Base-by-base conservation (phyloP, 306 rosid genomes). In the Prunus dulcis region DNA sequence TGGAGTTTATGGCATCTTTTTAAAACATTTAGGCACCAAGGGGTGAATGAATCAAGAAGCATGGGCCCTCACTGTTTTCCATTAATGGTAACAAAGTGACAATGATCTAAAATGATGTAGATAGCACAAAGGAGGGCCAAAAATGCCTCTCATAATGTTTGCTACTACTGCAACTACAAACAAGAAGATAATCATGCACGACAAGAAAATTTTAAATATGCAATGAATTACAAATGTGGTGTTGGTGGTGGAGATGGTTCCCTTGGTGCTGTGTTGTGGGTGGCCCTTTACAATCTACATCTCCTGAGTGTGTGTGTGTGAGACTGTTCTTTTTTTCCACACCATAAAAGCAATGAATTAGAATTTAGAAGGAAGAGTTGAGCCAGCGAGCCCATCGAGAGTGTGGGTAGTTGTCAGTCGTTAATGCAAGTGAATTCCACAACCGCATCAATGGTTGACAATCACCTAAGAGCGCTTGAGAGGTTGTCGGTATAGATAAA, bases 161-260 rank as follows among this genome's bases (percentile, higher is more conserved):
- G 34, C 78, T n/a, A 46, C 60, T 47, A 34, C 67, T 50, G 50
- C 72, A 27, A 66, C 66, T 34, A 32, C 53, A 66, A 38, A 10
- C 5, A 49, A 20, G 32, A 22, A 41, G 38, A 56, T 32, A 61
- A 72, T 72, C 71, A 77, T 49, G 51, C 38, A 43, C 22, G 14
- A 9, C 56, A 17, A 51, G 45, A 66, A 72, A 57, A 62, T 22
- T 15, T 1, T 22, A 20, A 10, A 11, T 12, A 28, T 43, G 41
- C 28, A 71, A 81, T 50, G 56, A 64, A 71, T 45, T 25, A 53
- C 53, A 41, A 22, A 53, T 49, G 70, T 73, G 52, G 11, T 25
- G 49, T 43, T 76, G n/a, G 71, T 77, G 68, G 81, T 81, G 78
- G 84, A 49, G 79, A 69, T 74, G 67, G 79, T 78, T 78, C 83